Base-by-base conservation (phyloP, 768 basidiomycete genomes). In the Mrakia frigida region DNA sequence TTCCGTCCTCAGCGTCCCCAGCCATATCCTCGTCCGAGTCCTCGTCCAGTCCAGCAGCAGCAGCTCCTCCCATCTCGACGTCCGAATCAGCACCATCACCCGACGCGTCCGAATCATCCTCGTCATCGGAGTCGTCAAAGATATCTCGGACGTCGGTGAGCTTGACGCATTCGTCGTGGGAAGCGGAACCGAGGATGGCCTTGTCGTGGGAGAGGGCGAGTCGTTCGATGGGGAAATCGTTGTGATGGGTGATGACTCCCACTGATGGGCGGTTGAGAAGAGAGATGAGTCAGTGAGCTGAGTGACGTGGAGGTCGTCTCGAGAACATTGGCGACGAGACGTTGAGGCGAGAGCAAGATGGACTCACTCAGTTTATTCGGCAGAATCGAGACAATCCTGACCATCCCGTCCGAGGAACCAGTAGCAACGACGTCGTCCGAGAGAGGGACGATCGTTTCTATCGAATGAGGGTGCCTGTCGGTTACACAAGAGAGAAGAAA, bases 211-310 rank as follows among this genome's bases (percentile, higher is more conserved):
- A 70, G 56, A 78, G 73, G 28, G 77, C 71, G 56, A 78, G 89
- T 35, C 93, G 88, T 83, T 98, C 95, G 69, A 98, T 88, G 9
- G 95, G 94, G 84, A 92, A 94, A 77, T 93, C 91, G 6, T 92
- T 93, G 80, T 97, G 95, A 79, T 94, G 92, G 18, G 91, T 91
- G 56, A 98, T 90, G 69, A 95, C 90, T 28, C 95, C 95, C 61
- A 96, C 85, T 84, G 46, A 18, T 10, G 21, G 16, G 46, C 16
- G 50, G 53, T 37, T 21, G 6, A 59, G 52, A 21, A 50, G 7
- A n/a, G 7, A 31, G 35, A 71, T 6, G 50, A 13, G 50, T 67
- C 41, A 71, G 53, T 16, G 23, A 52, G 35, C 1, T 28, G 41
- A 70, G 43, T 9, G 43, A 28, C 10, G 23, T 39, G 4, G 23